Evolutionary conservation across 2,329 filamentous ascomycete species (phyloP).

Genomic region (Cladosporium sp.): DNA sequence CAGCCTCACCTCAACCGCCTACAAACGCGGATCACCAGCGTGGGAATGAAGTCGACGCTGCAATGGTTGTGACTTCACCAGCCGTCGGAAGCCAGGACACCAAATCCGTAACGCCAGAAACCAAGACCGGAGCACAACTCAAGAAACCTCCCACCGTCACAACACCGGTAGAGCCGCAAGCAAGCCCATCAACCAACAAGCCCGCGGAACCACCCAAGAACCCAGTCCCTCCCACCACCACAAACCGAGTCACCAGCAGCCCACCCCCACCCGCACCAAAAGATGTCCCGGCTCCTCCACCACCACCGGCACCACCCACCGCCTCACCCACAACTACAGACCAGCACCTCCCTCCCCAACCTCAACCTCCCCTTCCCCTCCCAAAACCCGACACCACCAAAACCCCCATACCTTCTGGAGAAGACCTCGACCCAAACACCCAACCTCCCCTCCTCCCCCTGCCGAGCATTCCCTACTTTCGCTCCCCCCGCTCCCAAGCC

Average conservation of each 20-base stretch:
- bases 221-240: too few species aligned
- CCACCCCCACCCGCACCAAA: not conserved
- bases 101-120: not conserved
- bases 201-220: not conserved
- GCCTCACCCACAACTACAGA: not conserved
- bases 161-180: not conserved
- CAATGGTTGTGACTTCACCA: constrained; percentile 7
- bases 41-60: not conserved
- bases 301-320: not conserved
- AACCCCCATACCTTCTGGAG: not conserved
- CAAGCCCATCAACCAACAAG: not conserved
- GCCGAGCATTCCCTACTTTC: constrained; percentile 3
- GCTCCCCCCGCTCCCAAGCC: not conserved
- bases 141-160: not conserved
- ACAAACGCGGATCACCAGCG: too few species aligned
- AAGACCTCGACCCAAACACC: not conserved
- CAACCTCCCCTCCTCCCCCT: not conserved
- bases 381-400: not conserved
- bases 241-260: too few species aligned
- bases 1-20: not conserved
- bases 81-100: constrained; percentile 5
- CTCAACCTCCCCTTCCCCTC: not conserved
- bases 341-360: not conserved
- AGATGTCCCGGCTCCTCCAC: not conserved
- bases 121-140: constrained; percentile 2